Evolutionary conservation across 2,329 filamentous ascomycete genomes (phyloP).

Genomic region (Ceratocystis ficicola): DNA sequence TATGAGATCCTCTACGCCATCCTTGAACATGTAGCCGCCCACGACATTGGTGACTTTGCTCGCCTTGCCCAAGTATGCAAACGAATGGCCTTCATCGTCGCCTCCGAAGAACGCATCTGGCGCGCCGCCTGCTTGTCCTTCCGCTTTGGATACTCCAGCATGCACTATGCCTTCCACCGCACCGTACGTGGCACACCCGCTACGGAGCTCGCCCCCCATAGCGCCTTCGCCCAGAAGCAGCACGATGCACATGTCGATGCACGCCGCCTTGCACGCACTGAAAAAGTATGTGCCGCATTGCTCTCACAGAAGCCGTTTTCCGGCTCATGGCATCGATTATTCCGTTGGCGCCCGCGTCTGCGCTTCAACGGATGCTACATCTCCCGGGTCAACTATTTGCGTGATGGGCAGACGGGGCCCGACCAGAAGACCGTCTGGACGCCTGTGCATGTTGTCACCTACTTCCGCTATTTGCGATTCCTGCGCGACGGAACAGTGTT

Average conservation of each 20-base stretch:
- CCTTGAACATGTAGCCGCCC: conserved; percentile 55
- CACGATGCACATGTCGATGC: conserved; percentile 27
- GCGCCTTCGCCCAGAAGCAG: conserved; percentile 26
- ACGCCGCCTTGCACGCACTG: conserved; percentile 20
- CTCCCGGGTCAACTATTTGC: conserved; percentile 87
- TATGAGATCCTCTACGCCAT: conserved; percentile 78
- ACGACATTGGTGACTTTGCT: conserved; percentile 64
- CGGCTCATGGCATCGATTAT: conserved; percentile 54
- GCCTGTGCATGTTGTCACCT: conserved; percentile 90
- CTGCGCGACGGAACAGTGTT: conserved; percentile 80
- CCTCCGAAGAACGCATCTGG: conserved; percentile 79
- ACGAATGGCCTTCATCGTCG: conserved; percentile 70
- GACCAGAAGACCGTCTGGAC: conserved; percentile 63
- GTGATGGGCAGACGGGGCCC: conserved; percentile 60
- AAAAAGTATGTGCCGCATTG: conserved; percentile 12
- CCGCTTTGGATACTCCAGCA: conserved; percentile 66
- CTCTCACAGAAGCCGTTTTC: conserved; percentile 37
- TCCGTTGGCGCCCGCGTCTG: conserved; percentile 69
- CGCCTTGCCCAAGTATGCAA: conserved; percentile 75
- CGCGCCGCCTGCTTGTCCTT: conserved; percentile 56
- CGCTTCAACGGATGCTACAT: conserved; percentile 97
- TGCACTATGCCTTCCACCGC: conserved; percentile 68
- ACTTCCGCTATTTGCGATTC: conserved; percentile 93
- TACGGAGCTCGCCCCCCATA: neutral
- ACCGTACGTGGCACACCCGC: conserved; percentile 31